phyloP scores from a whole-genome alignment of 139 green algal genomes.

The Trebouxia sp. region DNA sequence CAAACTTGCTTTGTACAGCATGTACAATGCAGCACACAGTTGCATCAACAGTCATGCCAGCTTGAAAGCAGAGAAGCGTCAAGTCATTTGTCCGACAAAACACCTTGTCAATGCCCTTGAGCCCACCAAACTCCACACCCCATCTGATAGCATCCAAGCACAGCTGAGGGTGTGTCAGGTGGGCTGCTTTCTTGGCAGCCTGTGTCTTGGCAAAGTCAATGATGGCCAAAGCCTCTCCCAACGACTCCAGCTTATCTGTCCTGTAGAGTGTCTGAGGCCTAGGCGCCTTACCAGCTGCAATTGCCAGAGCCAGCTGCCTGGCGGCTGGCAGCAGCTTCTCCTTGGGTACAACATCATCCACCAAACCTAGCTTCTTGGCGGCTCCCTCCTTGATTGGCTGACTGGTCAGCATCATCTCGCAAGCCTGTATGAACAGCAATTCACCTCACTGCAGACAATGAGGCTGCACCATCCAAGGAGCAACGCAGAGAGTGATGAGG shows the following conservation, averaged over 20 bases:
- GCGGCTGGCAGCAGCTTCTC: slow-evolving; percentile 68
- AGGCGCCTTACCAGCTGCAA: slow-evolving; percentile 61
- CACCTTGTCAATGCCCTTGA: slow-evolving; percentile 78
- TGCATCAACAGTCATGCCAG: too few relatives aligned
- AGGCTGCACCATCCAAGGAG: too few relatives aligned
- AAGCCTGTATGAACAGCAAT: not conserved
- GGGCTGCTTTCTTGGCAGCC: slow-evolving; percentile 59
- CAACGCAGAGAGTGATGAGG: too few relatives aligned
- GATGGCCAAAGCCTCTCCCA: slow-evolving; percentile 76
- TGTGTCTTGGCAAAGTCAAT: slow-evolving; percentile 80
- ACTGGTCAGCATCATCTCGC: slow-evolving; percentile 94
- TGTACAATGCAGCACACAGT: too few relatives aligned
- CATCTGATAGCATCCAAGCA: slow-evolving; percentile 90
- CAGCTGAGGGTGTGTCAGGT: slow-evolving; percentile 87
- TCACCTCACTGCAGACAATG: not conserved
- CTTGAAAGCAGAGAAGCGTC: too few relatives aligned
- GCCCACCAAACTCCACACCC: slow-evolving; percentile 81
- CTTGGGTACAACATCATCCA: slow-evolving; percentile 81
- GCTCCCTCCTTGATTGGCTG: slow-evolving; percentile 64
- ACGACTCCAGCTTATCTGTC: slow-evolving; percentile 75
- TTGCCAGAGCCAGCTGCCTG: slow-evolving; percentile 72
- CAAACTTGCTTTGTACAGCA: too few relatives aligned
- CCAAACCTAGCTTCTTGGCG: slow-evolving; percentile 74
- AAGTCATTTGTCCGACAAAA: too few relatives aligned
- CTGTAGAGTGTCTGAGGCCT: slow-evolving; percentile 36